Percentiles rank a stretch among this genome's conserved stretches.
Conservation (phyloP, 2,329 filamentous ascomycete species). For the Neopestalotiopsis rosae region DNA sequence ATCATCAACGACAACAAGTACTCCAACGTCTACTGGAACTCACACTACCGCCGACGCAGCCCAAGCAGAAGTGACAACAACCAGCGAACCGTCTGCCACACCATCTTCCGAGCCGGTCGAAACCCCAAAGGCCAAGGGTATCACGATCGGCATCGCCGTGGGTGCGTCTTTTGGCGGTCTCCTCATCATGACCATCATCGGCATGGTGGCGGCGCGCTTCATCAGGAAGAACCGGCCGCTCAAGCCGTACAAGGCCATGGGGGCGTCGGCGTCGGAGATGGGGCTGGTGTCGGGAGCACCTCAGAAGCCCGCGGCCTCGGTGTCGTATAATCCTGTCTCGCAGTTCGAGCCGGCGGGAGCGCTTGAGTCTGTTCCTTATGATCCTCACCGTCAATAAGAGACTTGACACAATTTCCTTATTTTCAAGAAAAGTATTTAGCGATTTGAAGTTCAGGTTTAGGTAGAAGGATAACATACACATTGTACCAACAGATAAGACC, state of each 20-base stretch:
- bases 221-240: neutral
- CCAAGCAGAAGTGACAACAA: neutral
- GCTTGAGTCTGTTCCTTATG: neutral
- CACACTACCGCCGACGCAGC: neutral
- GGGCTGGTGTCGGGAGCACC: neutral
- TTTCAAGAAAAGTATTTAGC: neutral
- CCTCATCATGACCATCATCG: neutral
- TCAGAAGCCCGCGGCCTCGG: neutral
- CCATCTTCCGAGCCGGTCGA: neutral
- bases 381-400: neutral
- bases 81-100: neutral
- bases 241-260: neutral
- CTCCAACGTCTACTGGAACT: neutral
- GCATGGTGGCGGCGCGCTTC: neutral
- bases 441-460: neutral
- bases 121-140: neutral
- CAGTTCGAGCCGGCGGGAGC: neutral
- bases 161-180: neutral
- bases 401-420: neutral
- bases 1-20: neutral
- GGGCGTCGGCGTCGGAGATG: neutral
- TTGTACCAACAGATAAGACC: neutral
- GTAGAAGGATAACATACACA: neutral
- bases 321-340: conserved; percentile 5
- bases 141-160: conserved; percentile 1